Percentiles rank a stretch among this genome's conserved stretches.
These are phyloP conservation scores for Yamadazyma diddensiae DNA, from an alignment of 1,139 yeast genomes.

Conservation along the genomic window DNA sequence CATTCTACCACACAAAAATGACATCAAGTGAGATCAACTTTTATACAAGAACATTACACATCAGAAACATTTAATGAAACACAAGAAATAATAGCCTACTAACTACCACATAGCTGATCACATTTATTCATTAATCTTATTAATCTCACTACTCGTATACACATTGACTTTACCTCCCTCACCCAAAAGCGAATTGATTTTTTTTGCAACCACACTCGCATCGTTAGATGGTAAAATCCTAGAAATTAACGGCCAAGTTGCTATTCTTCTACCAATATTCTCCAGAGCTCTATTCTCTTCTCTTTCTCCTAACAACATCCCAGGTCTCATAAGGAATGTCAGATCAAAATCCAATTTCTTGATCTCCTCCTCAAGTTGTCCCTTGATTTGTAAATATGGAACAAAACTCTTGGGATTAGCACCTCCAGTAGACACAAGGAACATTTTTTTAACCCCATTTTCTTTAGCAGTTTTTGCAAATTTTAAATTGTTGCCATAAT, in stretches of 20 bases:
- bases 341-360: conserved; percentile 53
- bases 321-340: conserved; percentile 71
- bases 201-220: conserved; percentile 26
- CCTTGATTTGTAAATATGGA: conserved; percentile 59
- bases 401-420: conserved; percentile 54
- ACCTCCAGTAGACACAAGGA: conserved; percentile 60
- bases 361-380: conserved; percentile 35
- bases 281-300: conserved; percentile 23
- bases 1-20: too few relatives aligned
- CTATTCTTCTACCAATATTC: conserved; percentile 20
- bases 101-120: too few relatives aligned
- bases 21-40: too few relatives aligned
- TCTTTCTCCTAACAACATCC: conserved; percentile 61
- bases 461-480: conserved; percentile 70
- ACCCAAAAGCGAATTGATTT: conserved; percentile 1
- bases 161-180: conserved; percentile 22
- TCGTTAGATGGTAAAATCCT: conserved; percentile 10
- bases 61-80: too few relatives aligned
- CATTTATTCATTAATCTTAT: conserved; percentile 1
- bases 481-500: conserved; percentile 62
- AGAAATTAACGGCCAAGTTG: conserved; percentile 2
- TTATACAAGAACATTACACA: too few relatives aligned
- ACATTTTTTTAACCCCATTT: conserved; percentile 60
- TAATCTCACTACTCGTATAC: conserved; percentile 1
- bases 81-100: too few relatives aligned